Conservation (phyloP, 2,329 filamentous ascomycete species). For the Aureobasidium sp. region DNA sequence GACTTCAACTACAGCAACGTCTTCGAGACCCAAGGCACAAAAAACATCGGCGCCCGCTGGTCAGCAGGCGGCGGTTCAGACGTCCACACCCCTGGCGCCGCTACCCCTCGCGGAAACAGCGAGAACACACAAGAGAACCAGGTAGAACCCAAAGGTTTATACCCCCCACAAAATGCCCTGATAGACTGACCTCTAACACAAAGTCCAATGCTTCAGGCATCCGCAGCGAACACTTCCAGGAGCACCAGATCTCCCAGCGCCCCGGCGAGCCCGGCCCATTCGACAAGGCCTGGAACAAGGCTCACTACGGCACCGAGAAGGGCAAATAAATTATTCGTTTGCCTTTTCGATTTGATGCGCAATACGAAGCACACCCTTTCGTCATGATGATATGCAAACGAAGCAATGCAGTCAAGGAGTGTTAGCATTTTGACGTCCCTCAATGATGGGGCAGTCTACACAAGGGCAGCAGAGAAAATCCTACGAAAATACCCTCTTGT, state of each 20-base stretch:
- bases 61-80: slow-evolving; percentile 29
- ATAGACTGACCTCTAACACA: not conserved
- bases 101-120: slow-evolving; percentile 28
- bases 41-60: slow-evolving; percentile 30
- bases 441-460: not conserved
- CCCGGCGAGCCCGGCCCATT: slow-evolving; percentile 19
- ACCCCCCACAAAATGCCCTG: not conserved
- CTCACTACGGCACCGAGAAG: slow-evolving; percentile 29
- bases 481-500: not conserved
- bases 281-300: slow-evolving; percentile 26
- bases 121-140: slow-evolving; percentile 23
- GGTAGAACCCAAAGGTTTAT: slow-evolving; percentile 20
- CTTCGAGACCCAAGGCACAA: slow-evolving; percentile 30
- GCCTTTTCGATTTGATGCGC: not conserved
- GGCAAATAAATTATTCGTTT: slow-evolving; percentile 25
- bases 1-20: slow-evolving; percentile 18
- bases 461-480: not conserved
- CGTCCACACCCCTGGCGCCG: slow-evolving; percentile 29
- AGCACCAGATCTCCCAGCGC: slow-evolving; percentile 27
- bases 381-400: not conserved
- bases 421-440: not conserved
- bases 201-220: slow-evolving; percentile 20
- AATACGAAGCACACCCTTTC: not conserved
- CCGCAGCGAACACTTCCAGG: slow-evolving; percentile 27
- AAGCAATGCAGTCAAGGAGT: not conserved